Percentiles rank a stretch among this genome's conserved stretches.
Conservation (phyloP, 1,284 basidiomycete species). For the Cutaneotrichosporon mucoides region DNA sequence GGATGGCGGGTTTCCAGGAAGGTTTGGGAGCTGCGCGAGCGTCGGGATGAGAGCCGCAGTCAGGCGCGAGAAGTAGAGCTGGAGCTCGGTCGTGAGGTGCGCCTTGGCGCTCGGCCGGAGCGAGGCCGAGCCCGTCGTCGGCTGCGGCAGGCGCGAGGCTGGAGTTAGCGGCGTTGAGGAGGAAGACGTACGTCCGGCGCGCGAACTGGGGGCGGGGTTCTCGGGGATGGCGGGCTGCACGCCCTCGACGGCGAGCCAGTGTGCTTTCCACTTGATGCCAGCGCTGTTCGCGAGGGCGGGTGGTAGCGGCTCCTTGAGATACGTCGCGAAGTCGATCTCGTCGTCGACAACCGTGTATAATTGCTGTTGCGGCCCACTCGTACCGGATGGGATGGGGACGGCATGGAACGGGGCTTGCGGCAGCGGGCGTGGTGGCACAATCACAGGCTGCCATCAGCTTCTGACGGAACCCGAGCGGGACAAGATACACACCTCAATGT, state of each 20-base stretch:
- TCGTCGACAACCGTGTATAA: slow-evolving; percentile 86
- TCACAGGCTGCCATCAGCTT: slow-evolving; percentile 32
- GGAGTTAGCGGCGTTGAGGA: neutral
- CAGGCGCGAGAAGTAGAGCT: slow-evolving; percentile 90
- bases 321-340: slow-evolving; percentile 92
- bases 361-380: slow-evolving; percentile 54
- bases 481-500: slow-evolving; percentile 69
- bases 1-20: slow-evolving; percentile 22
- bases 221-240: slow-evolving; percentile 95
- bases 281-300: slow-evolving; percentile 38
- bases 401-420: slow-evolving; percentile 63
- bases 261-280: slow-evolving; percentile 58
- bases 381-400: slow-evolving; percentile 33
- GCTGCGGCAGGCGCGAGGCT: slow-evolving; percentile 31
- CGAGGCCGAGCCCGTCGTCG: slow-evolving; percentile 40
- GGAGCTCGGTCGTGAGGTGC: slow-evolving; percentile 87
- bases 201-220: slow-evolving; percentile 66
- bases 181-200: slow-evolving; percentile 32
- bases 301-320: slow-evolving; percentile 56
- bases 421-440: slow-evolving; percentile 44
- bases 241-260: slow-evolving; percentile 98
- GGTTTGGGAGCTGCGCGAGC: slow-evolving; percentile 47
- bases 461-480: neutral
- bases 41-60: slow-evolving; percentile 75
- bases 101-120: slow-evolving; percentile 64